Conservation (phyloP, 2,329 filamentous ascomycete species). For the Tricladium varicosporioides region DNA sequence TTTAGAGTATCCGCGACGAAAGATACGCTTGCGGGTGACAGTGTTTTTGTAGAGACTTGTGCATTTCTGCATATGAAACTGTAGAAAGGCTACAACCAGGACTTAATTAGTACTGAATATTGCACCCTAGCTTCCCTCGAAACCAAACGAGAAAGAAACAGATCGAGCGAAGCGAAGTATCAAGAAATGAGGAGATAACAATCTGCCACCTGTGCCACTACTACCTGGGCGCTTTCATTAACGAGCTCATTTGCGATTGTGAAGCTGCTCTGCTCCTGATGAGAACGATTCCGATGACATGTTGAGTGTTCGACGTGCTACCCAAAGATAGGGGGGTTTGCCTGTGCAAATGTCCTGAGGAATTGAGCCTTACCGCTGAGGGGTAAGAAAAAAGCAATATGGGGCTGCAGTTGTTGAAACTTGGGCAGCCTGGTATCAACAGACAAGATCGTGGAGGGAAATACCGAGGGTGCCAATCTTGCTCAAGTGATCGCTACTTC, state of each 20-base stretch:
- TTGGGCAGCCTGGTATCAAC: too few species aligned
- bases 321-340: too few species aligned
- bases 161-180: not conserved
- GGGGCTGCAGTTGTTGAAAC: too few species aligned
- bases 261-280: not conserved
- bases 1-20: not conserved
- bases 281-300: not conserved
- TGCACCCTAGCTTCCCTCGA: too few species aligned
- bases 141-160: not conserved
- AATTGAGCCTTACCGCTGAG: too few species aligned
- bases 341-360: too few species aligned
- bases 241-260: not conserved
- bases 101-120: not conserved
- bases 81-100: not conserved
- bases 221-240: not conserved
- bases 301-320: not conserved
- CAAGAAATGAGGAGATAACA: not conserved
- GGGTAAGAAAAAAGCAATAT: too few species aligned
- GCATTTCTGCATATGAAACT: not conserved
- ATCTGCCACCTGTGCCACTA: not conserved
- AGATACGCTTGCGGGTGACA: not conserved
- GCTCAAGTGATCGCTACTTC: too few species aligned
- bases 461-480: too few species aligned
- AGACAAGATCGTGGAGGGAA: too few species aligned
- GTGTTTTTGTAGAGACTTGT: not conserved